Base-by-base conservation (phyloP, 148 eudicot species). In the Silene uniflora region DNA sequence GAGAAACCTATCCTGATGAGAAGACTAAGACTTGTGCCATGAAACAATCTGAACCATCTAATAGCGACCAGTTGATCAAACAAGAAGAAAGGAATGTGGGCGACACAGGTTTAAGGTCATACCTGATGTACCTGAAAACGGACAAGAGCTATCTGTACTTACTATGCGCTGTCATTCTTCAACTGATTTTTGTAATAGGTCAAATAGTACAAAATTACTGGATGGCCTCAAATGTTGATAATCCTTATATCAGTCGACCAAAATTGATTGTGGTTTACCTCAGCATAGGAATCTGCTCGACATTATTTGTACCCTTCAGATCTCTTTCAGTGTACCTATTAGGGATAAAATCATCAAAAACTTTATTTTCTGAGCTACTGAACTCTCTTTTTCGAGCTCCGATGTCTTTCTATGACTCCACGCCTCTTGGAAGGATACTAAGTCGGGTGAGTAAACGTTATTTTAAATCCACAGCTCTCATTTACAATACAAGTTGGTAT, bases 361-460 rank as follows among this genome's bases (percentile, higher is more conserved):
- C 98, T 16, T 60, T 94, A 56, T 94, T 89, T 76, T 82, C 89
- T 12, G 84, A 85, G 85, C 81, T 94, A 39, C 46, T 92, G 69
- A 83, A 79, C 60, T 92, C 97, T 52, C 90, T 94, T 21, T 90
- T 92, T 25, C 88, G 91, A 16, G 98, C 97, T 3, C 98, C 98
- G n/a, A 89, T 90, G 91, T 82, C 96, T 18, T 92, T 94, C 78
- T 92, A 91, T 58, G 96, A 94, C 69, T 94, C 96, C 29, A 94
- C 98, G 0, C 98, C 97, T 61, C 83, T 94, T 81, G 97, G 98
- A 77, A 86, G 98, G 77, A 90, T 94, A 77, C 79, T 94, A 62
- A 94, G 92, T 81, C 79, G 96, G 86, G 98, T 90, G 81, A 81
- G 80, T 77, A 62, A 44, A 6, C 5, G 12, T 66, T 72, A 14